phyloP scores from a whole-genome alignment of 768 basidiomycete genomes.

The Naganishia friedmannii region DNA sequence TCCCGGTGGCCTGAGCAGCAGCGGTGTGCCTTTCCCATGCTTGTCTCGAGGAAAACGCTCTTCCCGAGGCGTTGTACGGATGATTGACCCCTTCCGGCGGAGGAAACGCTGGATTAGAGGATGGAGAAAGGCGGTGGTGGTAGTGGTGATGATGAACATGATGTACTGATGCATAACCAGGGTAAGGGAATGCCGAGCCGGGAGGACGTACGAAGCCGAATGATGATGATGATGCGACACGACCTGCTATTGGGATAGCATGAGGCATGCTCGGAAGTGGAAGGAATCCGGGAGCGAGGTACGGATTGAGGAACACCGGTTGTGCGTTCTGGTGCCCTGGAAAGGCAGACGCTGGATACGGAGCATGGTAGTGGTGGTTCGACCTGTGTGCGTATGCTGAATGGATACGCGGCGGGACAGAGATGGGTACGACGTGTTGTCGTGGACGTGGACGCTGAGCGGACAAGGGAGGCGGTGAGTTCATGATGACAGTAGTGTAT shows the following conservation, averaged over 20 bases:
- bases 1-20: not conserved
- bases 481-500: not conserved
- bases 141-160: slow-evolving; percentile 22
- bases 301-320: not conserved
- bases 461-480: not conserved
- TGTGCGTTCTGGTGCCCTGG: not conserved
- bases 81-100: not conserved
- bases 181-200: not conserved
- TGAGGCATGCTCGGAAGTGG: slow-evolving; percentile 8
- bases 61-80: not conserved
- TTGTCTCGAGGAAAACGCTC: slow-evolving; percentile 4
- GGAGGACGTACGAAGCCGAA: slow-evolving; percentile 2
- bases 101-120: not conserved
- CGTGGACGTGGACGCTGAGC: not conserved
- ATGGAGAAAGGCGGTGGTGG: not conserved
- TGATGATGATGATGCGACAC: not conserved
- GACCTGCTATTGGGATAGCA: not conserved
- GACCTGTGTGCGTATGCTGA: not conserved
- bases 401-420: slow-evolving; percentile 1
- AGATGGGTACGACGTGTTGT: not conserved
- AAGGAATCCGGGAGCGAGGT: not conserved
- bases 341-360: not conserved
- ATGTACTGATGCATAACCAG: not conserved
- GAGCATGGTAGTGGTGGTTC: not conserved
- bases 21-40: slow-evolving; percentile 9